Conservation (phyloP, 352 stramenopile species). For the Pythium aquatile region DNA sequence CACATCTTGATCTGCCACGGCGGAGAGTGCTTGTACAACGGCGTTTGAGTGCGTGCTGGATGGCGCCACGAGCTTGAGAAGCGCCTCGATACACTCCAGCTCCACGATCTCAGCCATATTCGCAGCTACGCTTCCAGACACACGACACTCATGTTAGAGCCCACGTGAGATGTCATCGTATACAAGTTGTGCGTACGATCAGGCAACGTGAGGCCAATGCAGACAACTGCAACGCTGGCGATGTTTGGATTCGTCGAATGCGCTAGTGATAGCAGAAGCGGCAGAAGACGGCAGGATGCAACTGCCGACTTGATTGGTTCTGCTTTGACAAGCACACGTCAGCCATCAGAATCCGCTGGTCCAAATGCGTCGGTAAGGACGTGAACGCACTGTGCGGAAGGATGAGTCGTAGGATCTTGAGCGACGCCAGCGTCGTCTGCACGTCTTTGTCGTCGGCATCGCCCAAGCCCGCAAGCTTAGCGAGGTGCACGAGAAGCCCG, state of each 20-base stretch:
- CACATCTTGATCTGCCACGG: slow-evolving; percentile 60
- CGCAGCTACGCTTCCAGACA: slow-evolving; percentile 31
- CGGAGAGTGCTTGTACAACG: slow-evolving; percentile 49
- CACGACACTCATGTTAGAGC: not conserved
- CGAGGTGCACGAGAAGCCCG: slow-evolving; percentile 41
- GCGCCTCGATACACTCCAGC: slow-evolving; percentile 51
- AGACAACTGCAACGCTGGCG: slow-evolving; percentile 48
- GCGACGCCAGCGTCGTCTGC: slow-evolving; percentile 37
- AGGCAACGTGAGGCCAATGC: slow-evolving; percentile 53
- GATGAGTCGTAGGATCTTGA: slow-evolving; percentile 54
- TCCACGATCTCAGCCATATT: slow-evolving; percentile 55
- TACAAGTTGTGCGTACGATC: slow-evolving; percentile 35
- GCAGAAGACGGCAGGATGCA: slow-evolving; percentile 33
- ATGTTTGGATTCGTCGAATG: slow-evolving; percentile 37
- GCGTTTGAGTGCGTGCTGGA: slow-evolving; percentile 43
- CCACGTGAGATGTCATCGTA: not conserved
- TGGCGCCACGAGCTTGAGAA: slow-evolving; percentile 49
- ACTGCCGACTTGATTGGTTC: slow-evolving; percentile 40
- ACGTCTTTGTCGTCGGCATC: slow-evolving; percentile 23
- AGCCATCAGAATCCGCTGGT: not conserved
- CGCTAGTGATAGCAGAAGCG: slow-evolving; percentile 43
- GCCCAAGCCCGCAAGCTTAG: slow-evolving; percentile 29
- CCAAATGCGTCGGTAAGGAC: not conserved
- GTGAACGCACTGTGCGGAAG: slow-evolving; percentile 40
- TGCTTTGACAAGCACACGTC: slow-evolving; percentile 3